Conservation (phyloP, 805 yeast species). For the Phaffomyces antillensis region DNA sequence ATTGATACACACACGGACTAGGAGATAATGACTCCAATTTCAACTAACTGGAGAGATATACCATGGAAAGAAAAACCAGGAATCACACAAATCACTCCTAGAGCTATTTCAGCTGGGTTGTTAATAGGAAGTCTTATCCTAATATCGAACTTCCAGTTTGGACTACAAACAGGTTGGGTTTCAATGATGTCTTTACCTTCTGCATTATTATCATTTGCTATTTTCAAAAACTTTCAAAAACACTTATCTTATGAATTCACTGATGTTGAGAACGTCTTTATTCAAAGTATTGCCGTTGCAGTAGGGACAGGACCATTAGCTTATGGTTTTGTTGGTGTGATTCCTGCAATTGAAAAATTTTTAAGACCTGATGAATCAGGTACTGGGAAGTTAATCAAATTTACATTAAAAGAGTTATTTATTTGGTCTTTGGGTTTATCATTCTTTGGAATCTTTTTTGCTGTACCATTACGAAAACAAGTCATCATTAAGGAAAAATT, state of each 20-base stretch:
- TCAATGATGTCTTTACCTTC: conserved; percentile 98
- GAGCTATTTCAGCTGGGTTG: conserved; percentile 73
- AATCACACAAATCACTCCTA: conserved; percentile 58
- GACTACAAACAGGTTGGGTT: conserved; percentile 97
- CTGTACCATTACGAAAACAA: conserved; percentile 79
- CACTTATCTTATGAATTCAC: conserved; percentile 43
- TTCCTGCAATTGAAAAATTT: conserved; percentile 93
- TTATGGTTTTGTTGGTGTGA: conserved; percentile 89
- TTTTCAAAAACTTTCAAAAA: conserved; percentile 53
- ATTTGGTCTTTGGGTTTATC: conserved; percentile 86
- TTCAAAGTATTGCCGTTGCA: conserved; percentile 91
- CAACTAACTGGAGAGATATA: conserved; percentile 16
- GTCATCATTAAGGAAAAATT: conserved; percentile 83
- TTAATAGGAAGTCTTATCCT: conserved; percentile 82
- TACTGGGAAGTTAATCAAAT: conserved; percentile 28
- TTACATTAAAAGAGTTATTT: conserved; percentile 47
- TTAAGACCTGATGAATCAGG: conserved; percentile 76
- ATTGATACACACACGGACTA: too few species aligned
- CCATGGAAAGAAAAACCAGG: conserved; percentile 35
- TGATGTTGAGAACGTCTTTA: conserved; percentile 91
- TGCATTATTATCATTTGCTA: conserved; percentile 79
- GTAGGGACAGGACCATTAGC: conserved; percentile 97
- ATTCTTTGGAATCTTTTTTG: conserved; percentile 92
- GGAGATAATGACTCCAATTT: neutral
- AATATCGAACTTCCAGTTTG: conserved; percentile 90